phyloP scores from a whole-genome alignment of 768 basidiomycete species.

The Leccinum disarticulatum region DNA sequence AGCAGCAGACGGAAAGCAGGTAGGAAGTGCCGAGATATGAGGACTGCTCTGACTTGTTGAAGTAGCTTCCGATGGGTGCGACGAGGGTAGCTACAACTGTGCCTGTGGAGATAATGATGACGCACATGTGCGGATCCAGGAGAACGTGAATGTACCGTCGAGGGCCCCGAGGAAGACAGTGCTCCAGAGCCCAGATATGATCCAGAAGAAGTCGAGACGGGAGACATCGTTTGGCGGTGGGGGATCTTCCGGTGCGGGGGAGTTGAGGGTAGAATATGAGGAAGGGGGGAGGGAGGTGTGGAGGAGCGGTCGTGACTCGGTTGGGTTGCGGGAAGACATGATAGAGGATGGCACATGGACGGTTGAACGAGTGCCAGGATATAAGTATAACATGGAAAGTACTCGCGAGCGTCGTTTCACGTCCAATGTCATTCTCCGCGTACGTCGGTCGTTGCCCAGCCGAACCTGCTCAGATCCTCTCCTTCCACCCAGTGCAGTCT shows the following conservation, averaged over 20 bases:
- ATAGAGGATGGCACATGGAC: not conserved
- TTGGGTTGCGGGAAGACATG: conserved; percentile 35
- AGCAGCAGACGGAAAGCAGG: conserved; percentile 85
- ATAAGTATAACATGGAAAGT: conserved; percentile 21
- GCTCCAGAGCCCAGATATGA: conserved; percentile 77
- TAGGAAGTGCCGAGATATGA: conserved; percentile 90
- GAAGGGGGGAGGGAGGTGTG: conserved; percentile 27
- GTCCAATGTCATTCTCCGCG: conserved; percentile 33
- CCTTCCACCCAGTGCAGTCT: not conserved
- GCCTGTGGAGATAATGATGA: conserved; percentile 36
- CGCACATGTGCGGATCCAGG: not conserved
- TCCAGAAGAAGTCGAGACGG: conserved; percentile 59
- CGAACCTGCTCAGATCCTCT: conserved; percentile 3
- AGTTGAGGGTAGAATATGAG: conserved; percentile 47
- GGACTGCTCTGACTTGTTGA: conserved; percentile 74
- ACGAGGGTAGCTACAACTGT: conserved; percentile 87
- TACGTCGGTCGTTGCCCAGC: conserved; percentile 25
- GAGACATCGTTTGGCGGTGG: conserved; percentile 48
- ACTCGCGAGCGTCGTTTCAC: conserved; percentile 21
- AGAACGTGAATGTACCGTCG: conserved; percentile 54
- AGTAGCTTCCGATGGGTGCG: conserved; percentile 83
- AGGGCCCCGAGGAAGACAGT: conserved; percentile 83
- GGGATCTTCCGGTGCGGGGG: conserved; percentile 25
- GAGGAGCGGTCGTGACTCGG: conserved; percentile 61
- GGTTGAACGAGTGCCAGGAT: conserved; percentile 8